Conservation (phyloP, 2,329 filamentous ascomycete species). For the Zymoseptoria ardabiliae region DNA sequence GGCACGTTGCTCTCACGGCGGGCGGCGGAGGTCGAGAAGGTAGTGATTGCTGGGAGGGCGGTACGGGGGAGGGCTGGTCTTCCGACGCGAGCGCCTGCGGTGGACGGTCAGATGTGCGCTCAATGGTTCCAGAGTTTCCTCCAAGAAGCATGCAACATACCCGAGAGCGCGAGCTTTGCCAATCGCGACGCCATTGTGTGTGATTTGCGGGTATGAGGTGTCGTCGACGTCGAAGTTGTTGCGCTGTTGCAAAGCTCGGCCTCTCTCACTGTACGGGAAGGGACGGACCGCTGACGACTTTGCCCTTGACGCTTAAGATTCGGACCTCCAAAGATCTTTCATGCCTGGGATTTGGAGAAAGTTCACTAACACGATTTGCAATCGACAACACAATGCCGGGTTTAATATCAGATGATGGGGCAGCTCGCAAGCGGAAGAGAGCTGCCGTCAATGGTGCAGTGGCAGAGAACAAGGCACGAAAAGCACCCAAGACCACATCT, state of each 20-base stretch:
- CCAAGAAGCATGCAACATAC: conserved; percentile 51
- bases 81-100: neutral
- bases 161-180: conserved; percentile 78
- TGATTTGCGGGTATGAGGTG: conserved; percentile 15
- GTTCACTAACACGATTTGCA: neutral
- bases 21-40: conserved; percentile 57
- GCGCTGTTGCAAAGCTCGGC: neutral
- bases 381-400: conserved; percentile 30
- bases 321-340: neutral
- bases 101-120: conserved; percentile 25
- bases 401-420: conserved; percentile 17
- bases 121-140: conserved; percentile 5
- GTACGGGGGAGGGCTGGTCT: conserved; percentile 67
- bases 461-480: conserved; percentile 28
- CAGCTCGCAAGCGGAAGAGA: conserved; percentile 40
- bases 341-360: neutral
- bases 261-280: neutral
- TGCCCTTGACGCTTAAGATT: neutral
- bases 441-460: conserved; percentile 14
- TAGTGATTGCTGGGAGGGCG: conserved; percentile 66
- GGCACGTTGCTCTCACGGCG: conserved; percentile 59
- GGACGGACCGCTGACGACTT: neutral
- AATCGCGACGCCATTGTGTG: conserved; percentile 93
- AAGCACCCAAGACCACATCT: conserved; percentile 28
- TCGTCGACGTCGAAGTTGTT: conserved; percentile 5